Evolutionary conservation across 2,329 filamentous ascomycete genomes (phyloP).

Genomic region (Chaetomium sp.): DNA sequence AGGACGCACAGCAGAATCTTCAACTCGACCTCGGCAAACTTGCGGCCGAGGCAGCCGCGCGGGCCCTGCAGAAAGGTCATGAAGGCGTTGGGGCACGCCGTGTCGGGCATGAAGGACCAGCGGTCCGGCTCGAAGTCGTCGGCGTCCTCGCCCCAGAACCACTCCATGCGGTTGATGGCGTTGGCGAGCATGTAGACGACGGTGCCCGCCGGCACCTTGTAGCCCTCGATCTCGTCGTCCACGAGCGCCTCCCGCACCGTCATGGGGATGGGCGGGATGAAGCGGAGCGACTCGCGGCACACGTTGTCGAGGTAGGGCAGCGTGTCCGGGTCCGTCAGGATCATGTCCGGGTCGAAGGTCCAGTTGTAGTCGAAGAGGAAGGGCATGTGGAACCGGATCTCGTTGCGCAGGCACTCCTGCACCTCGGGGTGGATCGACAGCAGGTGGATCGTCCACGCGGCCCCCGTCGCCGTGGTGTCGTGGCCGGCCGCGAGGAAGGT

Average conservation of each 20-base stretch:
- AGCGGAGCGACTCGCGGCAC: conserved; percentile 50
- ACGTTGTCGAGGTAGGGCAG: conserved; percentile 51
- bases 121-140: conserved; percentile 33
- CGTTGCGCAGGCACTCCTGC: conserved; percentile 32
- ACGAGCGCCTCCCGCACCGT: conserved; percentile 47
- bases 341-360: conserved; percentile 38
- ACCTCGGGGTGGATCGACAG: conserved; percentile 35
- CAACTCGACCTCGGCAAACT: conserved; percentile 36
- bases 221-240: conserved; percentile 45
- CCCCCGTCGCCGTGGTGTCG: conserved; percentile 40
- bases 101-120: conserved; percentile 28
- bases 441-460: conserved; percentile 37
- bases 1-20: conserved; percentile 41
- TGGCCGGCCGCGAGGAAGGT: conserved; percentile 42
- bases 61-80: conserved; percentile 35
- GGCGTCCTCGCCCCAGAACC: conserved; percentile 32
- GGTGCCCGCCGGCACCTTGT: conserved; percentile 47
- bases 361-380: conserved; percentile 43
- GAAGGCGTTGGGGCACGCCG: conserved; percentile 30
- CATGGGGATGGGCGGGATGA: conserved; percentile 50
- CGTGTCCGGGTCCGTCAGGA: conserved; percentile 43
- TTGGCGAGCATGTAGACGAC: conserved; percentile 48
- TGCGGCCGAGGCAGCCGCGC: conserved; percentile 32
- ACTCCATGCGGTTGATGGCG: conserved; percentile 32
- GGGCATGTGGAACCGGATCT: conserved; percentile 37